Evolutionary conservation across 495 filamentous ascomycete species (phyloP).

Genomic region (Parathielavia appendiculata): DNA sequence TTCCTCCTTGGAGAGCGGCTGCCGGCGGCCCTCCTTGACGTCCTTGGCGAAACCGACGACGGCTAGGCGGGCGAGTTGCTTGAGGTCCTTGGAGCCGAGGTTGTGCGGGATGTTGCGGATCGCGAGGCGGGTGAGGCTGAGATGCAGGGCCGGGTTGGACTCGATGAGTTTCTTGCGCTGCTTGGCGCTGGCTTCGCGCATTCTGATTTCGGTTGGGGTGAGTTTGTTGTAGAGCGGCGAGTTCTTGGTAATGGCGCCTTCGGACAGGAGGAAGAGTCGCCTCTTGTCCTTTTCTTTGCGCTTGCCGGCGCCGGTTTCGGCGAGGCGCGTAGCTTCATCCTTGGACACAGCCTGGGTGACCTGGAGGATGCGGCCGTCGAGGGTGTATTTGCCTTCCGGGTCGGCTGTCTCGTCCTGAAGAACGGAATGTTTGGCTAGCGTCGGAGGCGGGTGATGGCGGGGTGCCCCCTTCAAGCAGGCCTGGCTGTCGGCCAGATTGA

Average conservation of each 20-base stretch:
- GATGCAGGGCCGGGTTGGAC: conserved; percentile 80
- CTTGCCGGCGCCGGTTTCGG: conserved; percentile 59
- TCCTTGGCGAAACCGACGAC: conserved; percentile 91
- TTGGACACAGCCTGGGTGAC: conserved; percentile 78
- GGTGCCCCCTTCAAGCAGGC: conserved; percentile 71
- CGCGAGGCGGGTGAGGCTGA: conserved; percentile 88
- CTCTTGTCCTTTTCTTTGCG: conserved; percentile 81
- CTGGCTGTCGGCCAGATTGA: conserved; percentile 63
- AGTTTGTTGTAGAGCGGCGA: conserved; percentile 71
- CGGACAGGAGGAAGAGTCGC: conserved; percentile 80
- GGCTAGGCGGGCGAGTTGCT: conserved; percentile 81
- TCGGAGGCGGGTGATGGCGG: conserved; percentile 41
- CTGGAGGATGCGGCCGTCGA: conserved; percentile 83
- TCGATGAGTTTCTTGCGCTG: conserved; percentile 88
- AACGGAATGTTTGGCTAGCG: conserved; percentile 62
- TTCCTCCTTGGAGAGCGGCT: conserved; percentile 83
- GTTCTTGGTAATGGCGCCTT: conserved; percentile 70
- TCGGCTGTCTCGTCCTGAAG: conserved; percentile 78
- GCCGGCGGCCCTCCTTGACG: conserved; percentile 65
- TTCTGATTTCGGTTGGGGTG: conserved; percentile 71
- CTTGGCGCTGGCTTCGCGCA: conserved; percentile 80
- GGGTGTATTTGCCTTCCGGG: conserved; percentile 72
- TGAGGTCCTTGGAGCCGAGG: conserved; percentile 81
- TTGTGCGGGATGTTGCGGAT: conserved; percentile 86
- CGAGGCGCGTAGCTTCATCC: conserved; percentile 67